These are phyloP conservation scores for Myxozyma geophila DNA, from an alignment of 805 yeast species.

Conservation along the genomic window DNA sequence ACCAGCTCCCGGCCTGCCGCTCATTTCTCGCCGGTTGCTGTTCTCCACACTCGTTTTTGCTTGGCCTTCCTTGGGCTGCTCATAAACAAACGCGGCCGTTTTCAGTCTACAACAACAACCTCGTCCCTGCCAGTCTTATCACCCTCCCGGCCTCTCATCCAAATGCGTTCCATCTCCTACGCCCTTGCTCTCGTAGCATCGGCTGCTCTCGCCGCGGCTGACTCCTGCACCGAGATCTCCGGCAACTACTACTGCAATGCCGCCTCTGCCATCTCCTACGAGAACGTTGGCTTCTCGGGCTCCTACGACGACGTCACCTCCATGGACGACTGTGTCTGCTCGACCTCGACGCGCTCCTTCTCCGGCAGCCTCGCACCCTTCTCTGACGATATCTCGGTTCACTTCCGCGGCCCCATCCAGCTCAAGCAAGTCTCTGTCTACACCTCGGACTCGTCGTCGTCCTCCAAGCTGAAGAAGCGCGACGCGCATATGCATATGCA, in stretches of 20 bases:
- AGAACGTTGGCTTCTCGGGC: conserved; percentile 83
- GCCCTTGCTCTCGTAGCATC: conserved; percentile 12
- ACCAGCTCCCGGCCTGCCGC: conserved; percentile 22
- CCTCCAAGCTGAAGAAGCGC: conserved; percentile 30
- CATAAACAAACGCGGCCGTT: neutral
- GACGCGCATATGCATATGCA: conserved; percentile 42
- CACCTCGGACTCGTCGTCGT: conserved; percentile 55
- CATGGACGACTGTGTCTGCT: conserved; percentile 74
- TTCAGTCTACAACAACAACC: neutral
- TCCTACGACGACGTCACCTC: conserved; percentile 75
- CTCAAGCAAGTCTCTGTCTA: conserved; percentile 88
- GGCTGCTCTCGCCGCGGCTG: conserved; percentile 19
- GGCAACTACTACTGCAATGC: conserved; percentile 87
- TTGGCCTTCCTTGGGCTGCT: neutral
- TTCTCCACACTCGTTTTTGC: conserved; percentile 2
- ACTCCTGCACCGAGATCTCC: conserved; percentile 25
- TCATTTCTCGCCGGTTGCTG: conserved; percentile 26
- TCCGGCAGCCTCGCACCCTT: conserved; percentile 77
- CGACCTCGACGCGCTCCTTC: conserved; percentile 61
- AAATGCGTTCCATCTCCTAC: conserved; percentile 16
- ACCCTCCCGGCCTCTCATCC: neutral
- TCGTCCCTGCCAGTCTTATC: neutral
- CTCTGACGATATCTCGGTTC: conserved; percentile 84
- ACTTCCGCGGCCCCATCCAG: conserved; percentile 86
- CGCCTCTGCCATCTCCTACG: conserved; percentile 68